Base-by-base conservation (phyloP, 1,139 yeast genomes). In the Saccharomyces pastorianus region DNA sequence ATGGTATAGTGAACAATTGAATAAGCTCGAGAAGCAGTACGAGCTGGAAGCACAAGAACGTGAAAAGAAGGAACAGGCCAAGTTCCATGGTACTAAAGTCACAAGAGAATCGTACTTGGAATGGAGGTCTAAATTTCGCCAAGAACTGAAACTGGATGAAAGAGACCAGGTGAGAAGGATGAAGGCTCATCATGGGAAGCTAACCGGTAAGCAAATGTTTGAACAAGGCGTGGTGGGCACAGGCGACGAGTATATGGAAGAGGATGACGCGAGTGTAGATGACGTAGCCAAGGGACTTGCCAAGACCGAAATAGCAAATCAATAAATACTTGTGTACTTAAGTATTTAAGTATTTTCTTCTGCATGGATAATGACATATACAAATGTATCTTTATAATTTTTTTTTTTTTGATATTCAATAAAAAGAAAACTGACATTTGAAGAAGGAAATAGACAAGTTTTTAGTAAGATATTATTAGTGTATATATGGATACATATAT, bases 121-220 rank as follows among this genome's bases (percentile, higher is more conserved):
- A 49, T 93, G 99, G 99, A 77, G 96, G 63, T 56, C 58, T 1
- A 72, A 72, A 53, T 88, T 88, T 68, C 75, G 90, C 55, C 68
- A 70, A 31, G 84, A 79, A 55, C 62, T 76, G 69, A 74, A 77
- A 55, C 64, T 88, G 75, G 75, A 76, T 78, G 79, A 82, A 77
- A 75, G 81, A 58, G 78, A 83, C 60, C 71, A 72, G 44, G 71
- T 74, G 56, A 75, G 88, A 63, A 79, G 79, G 58, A 70, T 73
- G 38, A 69, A 68, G n/a, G 81, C 84, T 67, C 93, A 86, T 65
- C 77, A 76, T 52, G 95, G 93, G 11, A 86, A 85, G 69, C 72
- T 89, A 64, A 84, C 96, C 0, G 99, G 99, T 20, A 79, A 82
- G 62, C 93, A 90, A 70, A 86, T 93, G 57, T 93, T 91, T 67